These are phyloP conservation scores for Sicyos edulis DNA, from an alignment of 306 rosid genomes.

Conservation along the genomic window DNA sequence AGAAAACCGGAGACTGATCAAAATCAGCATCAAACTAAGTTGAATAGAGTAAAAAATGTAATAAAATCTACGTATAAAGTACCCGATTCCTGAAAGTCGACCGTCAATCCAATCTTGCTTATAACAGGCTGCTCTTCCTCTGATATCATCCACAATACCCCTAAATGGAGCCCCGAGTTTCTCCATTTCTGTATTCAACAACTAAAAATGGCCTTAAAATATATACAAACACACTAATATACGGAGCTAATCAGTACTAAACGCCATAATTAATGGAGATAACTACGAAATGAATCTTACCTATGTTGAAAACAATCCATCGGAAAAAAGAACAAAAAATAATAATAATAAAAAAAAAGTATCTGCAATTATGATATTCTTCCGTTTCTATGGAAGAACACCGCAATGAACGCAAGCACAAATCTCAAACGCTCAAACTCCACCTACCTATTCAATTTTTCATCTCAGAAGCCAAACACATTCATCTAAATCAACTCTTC, in stretches of 20 bases:
- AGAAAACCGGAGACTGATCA: not conserved
- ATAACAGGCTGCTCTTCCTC: constrained; percentile 55
- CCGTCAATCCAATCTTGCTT: constrained; percentile 71
- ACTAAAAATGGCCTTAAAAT: not conserved
- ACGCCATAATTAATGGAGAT: not conserved
- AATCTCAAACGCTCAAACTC: not conserved
- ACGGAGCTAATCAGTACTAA: not conserved
- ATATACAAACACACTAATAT: not conserved
- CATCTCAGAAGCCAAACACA: not conserved
- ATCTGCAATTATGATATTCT: not conserved
- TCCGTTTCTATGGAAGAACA: not conserved
- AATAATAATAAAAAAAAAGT: not conserved
- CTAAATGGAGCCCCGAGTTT: constrained; percentile 46
- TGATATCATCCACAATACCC: constrained; percentile 51
- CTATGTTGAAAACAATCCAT: not conserved
- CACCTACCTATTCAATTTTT: not conserved
- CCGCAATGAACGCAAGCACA: not conserved
- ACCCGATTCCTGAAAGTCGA: constrained; percentile 60
- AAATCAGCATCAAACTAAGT: not conserved
- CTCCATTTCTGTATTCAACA: constrained; percentile 41
- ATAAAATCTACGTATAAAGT: not conserved
- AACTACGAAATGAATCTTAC: not conserved
- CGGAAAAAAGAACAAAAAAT: not conserved
- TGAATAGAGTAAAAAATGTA: not conserved
- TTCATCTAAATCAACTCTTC: not conserved